Base-by-base conservation (phyloP, 768 basidiomycete species). In the Daedalea quercina region DNA sequence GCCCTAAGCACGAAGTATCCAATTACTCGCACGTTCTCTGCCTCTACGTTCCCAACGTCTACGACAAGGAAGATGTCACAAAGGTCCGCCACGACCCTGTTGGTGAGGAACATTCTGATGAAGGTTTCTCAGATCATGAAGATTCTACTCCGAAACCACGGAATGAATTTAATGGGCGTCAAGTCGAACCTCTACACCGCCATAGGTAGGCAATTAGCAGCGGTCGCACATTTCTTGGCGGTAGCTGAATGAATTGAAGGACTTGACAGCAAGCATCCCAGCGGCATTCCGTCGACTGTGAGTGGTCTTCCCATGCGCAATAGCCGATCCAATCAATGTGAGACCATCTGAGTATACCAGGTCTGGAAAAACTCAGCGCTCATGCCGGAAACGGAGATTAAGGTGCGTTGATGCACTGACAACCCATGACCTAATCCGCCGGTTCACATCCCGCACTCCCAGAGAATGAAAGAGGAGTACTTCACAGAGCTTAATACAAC, bases 241-340 rank as follows among this genome's bases (percentile, higher is more conserved):
- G 20, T 3, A 15, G 26, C n/a, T 17, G 0, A 31, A 2, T 28
- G 28, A 34, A 45, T 28, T 19, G 47, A 59, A 81, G 85, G 83
- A 1, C 69, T 90, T 52, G 84, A 88, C 58, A 87, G 85, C 66
- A 90, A 90, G 62, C 87, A 89, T 62, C 65, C 81, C 0, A 87
- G 85, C 62, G 84, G 86, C 8, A 75, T 90, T 47, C 78, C 75
- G 37, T 83, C 87, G 22, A 87, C 87, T 55, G 87, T 85, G 53
- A 44, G 75, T 65, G 13, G 23, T 9, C 17, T 24, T 26, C 33
- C n/a, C 35, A 49, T 9, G 34, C 33, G 3, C 4, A n/a, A 9
- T 22, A 45, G 19, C 19, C 44, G 26, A 24, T 45, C 26, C 44
- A 45, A 47, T 47, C 25, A 47, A 23, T 19, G 24, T 47, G 46